Evolutionary conservation across 257 asterid genomes (phyloP).

Genomic region (Solanum chmielewskii): DNA sequence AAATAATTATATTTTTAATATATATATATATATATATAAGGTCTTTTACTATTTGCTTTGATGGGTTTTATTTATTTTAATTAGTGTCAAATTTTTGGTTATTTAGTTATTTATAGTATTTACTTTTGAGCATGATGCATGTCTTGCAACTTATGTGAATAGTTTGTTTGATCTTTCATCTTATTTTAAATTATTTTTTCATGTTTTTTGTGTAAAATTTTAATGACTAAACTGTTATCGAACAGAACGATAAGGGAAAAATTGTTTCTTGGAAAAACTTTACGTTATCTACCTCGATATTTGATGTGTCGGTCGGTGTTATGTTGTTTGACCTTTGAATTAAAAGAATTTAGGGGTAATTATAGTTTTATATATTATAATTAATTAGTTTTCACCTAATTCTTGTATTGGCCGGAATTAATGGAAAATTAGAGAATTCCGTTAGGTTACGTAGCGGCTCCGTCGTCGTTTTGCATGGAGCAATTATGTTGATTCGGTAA

Average conservation of each 20-base stretch:
- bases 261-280: too few species aligned
- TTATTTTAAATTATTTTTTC: too few species aligned
- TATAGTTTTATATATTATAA: not conserved
- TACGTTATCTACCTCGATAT: not conserved
- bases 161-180: too few species aligned
- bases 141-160: too few species aligned
- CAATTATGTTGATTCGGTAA: not conserved
- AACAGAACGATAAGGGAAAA: fast-evolving
- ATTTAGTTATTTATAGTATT: too few species aligned
- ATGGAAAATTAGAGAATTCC: not conserved
- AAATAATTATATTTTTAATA: too few species aligned
- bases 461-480: not conserved
- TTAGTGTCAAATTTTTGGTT: too few species aligned
- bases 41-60: not conserved
- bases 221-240: too few species aligned
- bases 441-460: not conserved
- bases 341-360: not conserved
- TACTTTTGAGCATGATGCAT: not conserved
- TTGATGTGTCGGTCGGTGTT: not conserved
- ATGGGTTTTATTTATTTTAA: too few species aligned
- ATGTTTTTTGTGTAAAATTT: too few species aligned
- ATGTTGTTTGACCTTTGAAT: not conserved
- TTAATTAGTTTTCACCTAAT: not conserved
- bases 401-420: not conserved
- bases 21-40: too few species aligned